Percentiles rank a stretch among this genome's conserved stretches.
Conservation (phyloP, 2,329 filamentous ascomycete genomes). For the Colletotrichum liriopes region DNA sequence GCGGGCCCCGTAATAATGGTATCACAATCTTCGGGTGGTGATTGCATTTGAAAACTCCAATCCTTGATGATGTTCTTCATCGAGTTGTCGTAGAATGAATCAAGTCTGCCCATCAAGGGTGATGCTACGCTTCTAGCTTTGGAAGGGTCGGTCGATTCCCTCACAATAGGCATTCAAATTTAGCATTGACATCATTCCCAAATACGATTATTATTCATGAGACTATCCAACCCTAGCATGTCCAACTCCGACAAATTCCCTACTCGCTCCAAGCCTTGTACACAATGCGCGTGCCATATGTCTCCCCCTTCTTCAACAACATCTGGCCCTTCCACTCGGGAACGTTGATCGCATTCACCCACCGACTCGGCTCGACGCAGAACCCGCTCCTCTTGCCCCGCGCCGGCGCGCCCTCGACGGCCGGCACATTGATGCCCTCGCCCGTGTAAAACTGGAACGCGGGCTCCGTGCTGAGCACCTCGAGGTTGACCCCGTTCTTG, state of each 20-base stretch:
- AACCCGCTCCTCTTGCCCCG: slow-evolving; percentile 82
- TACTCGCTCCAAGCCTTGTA: slow-evolving; percentile 88
- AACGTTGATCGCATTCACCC: slow-evolving; percentile 89
- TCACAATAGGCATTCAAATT: slow-evolving; percentile 44
- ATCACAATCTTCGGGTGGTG: neutral
- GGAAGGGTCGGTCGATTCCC: neutral
- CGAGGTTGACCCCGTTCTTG: slow-evolving; percentile 82
- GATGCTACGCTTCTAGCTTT: neutral
- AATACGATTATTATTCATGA: slow-evolving; percentile 1
- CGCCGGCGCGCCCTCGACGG: slow-evolving; percentile 72
- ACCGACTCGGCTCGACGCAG: slow-evolving; percentile 93
- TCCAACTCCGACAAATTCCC: neutral
- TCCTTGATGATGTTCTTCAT: neutral
- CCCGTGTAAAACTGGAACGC: slow-evolving; percentile 98
- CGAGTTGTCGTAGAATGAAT: neutral
- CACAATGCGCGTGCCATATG: slow-evolving; percentile 85
- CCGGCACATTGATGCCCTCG: slow-evolving; percentile 84
- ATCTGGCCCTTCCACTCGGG: slow-evolving; percentile 85
- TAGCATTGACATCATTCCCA: slow-evolving; percentile 24
- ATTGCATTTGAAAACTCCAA: neutral
- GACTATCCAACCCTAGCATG: neutral
- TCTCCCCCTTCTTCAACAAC: slow-evolving; percentile 86
- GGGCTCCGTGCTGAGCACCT: slow-evolving; percentile 92
- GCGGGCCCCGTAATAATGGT: neutral
- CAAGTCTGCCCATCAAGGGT: neutral